Conservation (phyloP, 1,284 basidiomycete genomes). For the Stygiomarasmius scandens region DNA sequence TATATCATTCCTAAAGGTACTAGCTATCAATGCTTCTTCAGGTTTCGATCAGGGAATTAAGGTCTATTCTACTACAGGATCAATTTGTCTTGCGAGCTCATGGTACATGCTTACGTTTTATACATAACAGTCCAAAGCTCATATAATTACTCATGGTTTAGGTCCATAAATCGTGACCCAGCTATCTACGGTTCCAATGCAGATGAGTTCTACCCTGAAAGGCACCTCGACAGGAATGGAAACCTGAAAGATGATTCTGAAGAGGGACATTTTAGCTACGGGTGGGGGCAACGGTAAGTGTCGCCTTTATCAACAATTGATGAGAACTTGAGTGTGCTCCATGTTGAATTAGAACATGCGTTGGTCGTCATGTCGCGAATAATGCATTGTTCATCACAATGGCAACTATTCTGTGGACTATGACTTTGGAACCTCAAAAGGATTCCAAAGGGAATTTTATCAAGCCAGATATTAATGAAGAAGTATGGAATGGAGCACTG, state of each 20-base stretch:
- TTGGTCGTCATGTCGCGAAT: neutral
- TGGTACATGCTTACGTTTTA: too few species aligned
- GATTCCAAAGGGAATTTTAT: neutral
- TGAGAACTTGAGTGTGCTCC: neutral
- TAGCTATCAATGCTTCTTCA: too few species aligned
- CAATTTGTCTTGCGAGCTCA: too few species aligned
- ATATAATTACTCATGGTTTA: neutral
- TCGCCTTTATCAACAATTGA: neutral
- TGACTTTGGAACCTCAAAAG: neutral
- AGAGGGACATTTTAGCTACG: slow-evolving; percentile 8
- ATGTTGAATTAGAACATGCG: neutral
- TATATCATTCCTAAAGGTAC: slow-evolving; percentile 12
- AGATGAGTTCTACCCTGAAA: neutral
- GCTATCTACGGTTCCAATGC: slow-evolving; percentile 7
- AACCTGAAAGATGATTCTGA: neutral
- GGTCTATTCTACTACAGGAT: too few species aligned
- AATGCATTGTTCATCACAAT: neutral
- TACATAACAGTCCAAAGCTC: too few species aligned
- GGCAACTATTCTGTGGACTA: neutral
- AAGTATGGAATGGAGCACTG: too few species aligned
- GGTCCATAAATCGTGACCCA: slow-evolving; percentile 12
- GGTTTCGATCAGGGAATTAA: too few species aligned
- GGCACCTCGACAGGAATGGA: neutral
- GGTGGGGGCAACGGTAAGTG: slow-evolving; percentile 4
- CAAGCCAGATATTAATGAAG: too few species aligned